Evolutionary conservation across 768 basidiomycete species (phyloP).

Genomic region (Phylloporus sp.): DNA sequence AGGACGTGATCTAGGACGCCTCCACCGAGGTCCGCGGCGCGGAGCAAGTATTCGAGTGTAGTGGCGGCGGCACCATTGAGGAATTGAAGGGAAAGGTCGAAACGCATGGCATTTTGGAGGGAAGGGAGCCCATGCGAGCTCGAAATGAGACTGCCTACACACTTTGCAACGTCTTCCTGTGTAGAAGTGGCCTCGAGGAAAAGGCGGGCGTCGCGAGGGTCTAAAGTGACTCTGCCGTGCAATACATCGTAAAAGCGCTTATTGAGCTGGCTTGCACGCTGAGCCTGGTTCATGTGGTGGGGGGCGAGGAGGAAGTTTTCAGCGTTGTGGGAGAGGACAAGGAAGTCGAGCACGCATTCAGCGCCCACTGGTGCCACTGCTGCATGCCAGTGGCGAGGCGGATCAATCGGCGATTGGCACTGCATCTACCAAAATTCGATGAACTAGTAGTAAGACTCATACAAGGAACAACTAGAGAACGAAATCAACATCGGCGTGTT

Average conservation of each 20-base stretch:
- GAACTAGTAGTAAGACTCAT: too few species aligned
- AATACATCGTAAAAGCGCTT: conserved; percentile 35
- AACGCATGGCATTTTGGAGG: conserved; percentile 42
- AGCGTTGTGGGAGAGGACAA: background rate
- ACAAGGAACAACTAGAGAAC: too few species aligned
- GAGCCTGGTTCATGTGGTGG: conserved; percentile 14
- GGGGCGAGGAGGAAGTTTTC: background rate
- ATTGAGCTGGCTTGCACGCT: conserved; percentile 26
- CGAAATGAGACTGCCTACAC: conserved; percentile 35
- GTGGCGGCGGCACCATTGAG: conserved; percentile 39
- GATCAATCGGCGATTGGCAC: too few species aligned
- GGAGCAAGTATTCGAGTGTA: conserved; percentile 38
- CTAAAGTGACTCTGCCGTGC: conserved; percentile 25
- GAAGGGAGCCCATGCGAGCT: conserved; percentile 33
- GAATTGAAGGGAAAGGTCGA: conserved; percentile 36
- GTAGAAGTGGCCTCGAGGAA: conserved; percentile 46
- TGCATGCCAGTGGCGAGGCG: too few species aligned
- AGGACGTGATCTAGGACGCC: conserved; percentile 40
- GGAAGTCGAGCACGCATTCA: conserved; percentile 1
- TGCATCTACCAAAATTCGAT: too few species aligned
- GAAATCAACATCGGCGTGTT: too few species aligned
- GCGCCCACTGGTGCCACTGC: too few species aligned
- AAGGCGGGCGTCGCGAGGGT: conserved; percentile 17
- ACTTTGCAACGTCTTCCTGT: conserved; percentile 36
- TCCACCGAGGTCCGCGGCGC: conserved; percentile 40